A percentile compares a stretch with the other conserved stretches of the same genome.
These are phyloP conservation scores for Hanseniaspora thailandica DNA, from an alignment of 805 yeast genomes.

Conservation along the genomic window DNA sequence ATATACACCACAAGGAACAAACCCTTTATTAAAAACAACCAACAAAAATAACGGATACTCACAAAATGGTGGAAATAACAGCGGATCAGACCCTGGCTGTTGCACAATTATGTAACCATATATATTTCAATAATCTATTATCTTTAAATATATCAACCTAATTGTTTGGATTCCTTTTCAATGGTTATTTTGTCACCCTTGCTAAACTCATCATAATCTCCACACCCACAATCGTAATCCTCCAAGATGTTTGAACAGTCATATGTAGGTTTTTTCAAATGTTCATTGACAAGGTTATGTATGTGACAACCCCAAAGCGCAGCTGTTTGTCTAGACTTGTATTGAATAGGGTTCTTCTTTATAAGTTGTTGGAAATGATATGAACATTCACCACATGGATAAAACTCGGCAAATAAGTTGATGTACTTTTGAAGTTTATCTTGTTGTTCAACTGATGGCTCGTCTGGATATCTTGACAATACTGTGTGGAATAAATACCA, in stretches of 20 bases:
- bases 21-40: constrained; percentile 28
- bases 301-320: constrained; percentile 93
- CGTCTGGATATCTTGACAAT: constrained; percentile 81
- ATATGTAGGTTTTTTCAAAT: constrained; percentile 55
- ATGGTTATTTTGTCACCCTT: constrained; percentile 27
- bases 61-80: constrained; percentile 2
- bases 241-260: constrained; percentile 79
- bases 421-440: constrained; percentile 54
- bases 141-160: constrained; percentile 26
- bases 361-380: constrained; percentile 69
- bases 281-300: constrained; percentile 74
- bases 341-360: constrained; percentile 71
- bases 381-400: constrained; percentile 97
- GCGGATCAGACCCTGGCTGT: constrained; percentile 22
- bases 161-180: constrained; percentile 38
- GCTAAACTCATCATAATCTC: constrained; percentile 43
- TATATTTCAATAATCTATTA: neutral
- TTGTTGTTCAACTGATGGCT: constrained; percentile 54
- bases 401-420: constrained; percentile 72
- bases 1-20: constrained; percentile 29
- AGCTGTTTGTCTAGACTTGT: constrained; percentile 61
- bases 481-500: constrained; percentile 91
- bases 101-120: constrained; percentile 29
- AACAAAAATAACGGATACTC: constrained; percentile 6
- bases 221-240: constrained; percentile 95